Base-by-base conservation (phyloP, 306 rosid species). In the Cicer pinnatifidum region DNA sequence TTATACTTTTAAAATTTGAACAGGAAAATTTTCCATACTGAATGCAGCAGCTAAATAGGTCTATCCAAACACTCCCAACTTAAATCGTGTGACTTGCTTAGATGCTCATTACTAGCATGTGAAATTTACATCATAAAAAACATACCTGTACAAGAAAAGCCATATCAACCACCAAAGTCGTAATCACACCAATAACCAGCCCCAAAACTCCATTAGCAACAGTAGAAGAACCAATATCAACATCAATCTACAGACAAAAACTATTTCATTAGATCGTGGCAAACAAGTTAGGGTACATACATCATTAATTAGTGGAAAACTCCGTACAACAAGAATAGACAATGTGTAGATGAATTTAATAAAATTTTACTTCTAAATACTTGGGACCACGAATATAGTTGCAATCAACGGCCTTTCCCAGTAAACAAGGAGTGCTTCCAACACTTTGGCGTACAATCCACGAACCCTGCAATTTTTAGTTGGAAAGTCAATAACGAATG, bases 371-470 rank as follows among this genome's bases (percentile, higher is more conserved):
- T 78, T 94, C 99, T 75, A 94, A 86, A 81, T 91, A 94, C 74
- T 88, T 91, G 10, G 99, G 84, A 54, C 91, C 97, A 20, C 97
- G 97, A 58, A 94, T 86, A 69, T 94, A 91, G 85, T 88, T 94
- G 90, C 96, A 88, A 86, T 94, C 99, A 60, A 94, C 97, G 45
- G 99, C 99, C 86, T 94, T 94, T 78, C 99, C 99, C 83, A 94
- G 84, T 78, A 94, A 81, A 86, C 99, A 94, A 50, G 97, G 99
- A 28, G 91, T 89, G 82, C 97, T 94, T 37, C 99, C 99, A 72
- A 94, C 99, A 86, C 99, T 94, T 79, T 94, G 99, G 75, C 99
- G 96, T 76, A 94, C 99, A 86, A 94, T 94, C 97, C 99, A 94
- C 37, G 99, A 94, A 46, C 99, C 99, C 99, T 94, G 92, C 87